phyloP scores from a whole-genome alignment of 2,329 filamentous ascomycete species.

The Colletotrichum sp. region DNA sequence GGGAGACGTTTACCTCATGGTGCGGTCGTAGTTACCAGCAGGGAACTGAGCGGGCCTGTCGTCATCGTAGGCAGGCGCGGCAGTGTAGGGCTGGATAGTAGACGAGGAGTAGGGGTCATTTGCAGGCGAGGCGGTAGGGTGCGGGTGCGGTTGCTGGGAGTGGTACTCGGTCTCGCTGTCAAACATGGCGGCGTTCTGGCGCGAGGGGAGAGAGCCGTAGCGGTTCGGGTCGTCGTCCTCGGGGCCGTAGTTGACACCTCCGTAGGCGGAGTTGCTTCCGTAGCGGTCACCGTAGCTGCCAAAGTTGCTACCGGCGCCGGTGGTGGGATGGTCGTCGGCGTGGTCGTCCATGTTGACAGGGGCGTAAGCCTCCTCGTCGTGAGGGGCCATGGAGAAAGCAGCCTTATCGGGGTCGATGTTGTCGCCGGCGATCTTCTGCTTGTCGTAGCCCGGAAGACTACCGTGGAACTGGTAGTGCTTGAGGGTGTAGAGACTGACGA shows the following conservation, averaged over 20 bases:
- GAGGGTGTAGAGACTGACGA: slow-evolving; percentile 65
- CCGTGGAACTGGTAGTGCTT: slow-evolving; percentile 68
- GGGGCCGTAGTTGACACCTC: slow-evolving; percentile 22
- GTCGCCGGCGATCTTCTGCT: slow-evolving; percentile 44
- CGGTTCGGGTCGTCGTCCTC: slow-evolving; percentile 44
- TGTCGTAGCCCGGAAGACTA: slow-evolving; percentile 66
- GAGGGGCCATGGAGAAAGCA: slow-evolving; percentile 71
- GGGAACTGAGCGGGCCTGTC: slow-evolving; percentile 60
- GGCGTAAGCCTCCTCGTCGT: slow-evolving; percentile 70
- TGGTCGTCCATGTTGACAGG: slow-evolving; percentile 64
- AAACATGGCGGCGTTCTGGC: slow-evolving; percentile 46
- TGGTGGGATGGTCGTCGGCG: slow-evolving; percentile 38
- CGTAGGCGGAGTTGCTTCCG: slow-evolving; percentile 28
- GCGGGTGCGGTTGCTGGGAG: slow-evolving; percentile 27
- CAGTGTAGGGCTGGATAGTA: slow-evolving; percentile 37
- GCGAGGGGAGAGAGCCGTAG: slow-evolving; percentile 41
- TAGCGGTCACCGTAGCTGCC: slow-evolving; percentile 34
- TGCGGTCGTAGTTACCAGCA: slow-evolving; percentile 60
- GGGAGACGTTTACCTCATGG: not conserved
- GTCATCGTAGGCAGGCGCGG: slow-evolving; percentile 44
- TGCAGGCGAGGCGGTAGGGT: not conserved
- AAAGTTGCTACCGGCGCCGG: slow-evolving; percentile 30
- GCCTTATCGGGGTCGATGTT: slow-evolving; percentile 74
- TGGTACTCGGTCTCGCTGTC: slow-evolving; percentile 57
- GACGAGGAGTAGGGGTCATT: slow-evolving; percentile 6